Conservation (phyloP, 2,329 filamentous ascomycete species). For the Colletotrichum godetiae region DNA sequence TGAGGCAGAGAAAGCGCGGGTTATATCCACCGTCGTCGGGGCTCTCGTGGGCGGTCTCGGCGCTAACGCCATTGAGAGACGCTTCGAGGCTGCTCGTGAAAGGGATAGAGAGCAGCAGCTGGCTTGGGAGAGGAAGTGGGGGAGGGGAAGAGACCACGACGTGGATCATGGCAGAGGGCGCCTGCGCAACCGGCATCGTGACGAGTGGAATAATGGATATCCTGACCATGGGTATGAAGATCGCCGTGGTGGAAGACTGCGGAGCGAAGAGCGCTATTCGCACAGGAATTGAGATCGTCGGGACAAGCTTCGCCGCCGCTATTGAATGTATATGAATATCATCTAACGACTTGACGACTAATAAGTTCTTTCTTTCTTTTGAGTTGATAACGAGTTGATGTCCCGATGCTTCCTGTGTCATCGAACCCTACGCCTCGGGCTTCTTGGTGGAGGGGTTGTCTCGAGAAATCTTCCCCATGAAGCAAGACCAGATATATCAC, state of each 20-base stretch:
- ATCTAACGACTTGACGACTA: not conserved
- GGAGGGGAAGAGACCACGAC: constrained; percentile 36
- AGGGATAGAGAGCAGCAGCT: constrained; percentile 46
- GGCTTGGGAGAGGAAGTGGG: constrained; percentile 48
- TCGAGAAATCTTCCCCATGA: not conserved
- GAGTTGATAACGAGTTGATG: not conserved
- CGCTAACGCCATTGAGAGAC: constrained; percentile 61
- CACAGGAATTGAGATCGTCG: constrained; percentile 14
- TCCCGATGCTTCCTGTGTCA: not conserved
- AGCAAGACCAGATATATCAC: not conserved
- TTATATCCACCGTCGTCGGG: constrained; percentile 63
- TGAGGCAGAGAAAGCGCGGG: constrained; percentile 46
- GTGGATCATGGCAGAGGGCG: constrained; percentile 36
- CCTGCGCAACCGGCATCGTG: constrained; percentile 35
- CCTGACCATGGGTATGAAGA: constrained; percentile 41
- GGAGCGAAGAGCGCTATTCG: constrained; percentile 26
- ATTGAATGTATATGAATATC: not conserved
- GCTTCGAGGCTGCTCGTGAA: constrained; percentile 51
- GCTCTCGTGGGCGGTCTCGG: constrained; percentile 66
- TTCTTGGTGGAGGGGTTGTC: not conserved
- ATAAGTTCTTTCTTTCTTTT: not conserved
- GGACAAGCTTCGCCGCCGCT: too few species aligned
- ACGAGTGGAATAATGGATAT: constrained; percentile 41
- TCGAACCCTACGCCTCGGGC: not conserved
- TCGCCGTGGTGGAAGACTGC: constrained; percentile 20